These are phyloP conservation scores for Zychaea mexicana DNA, from an alignment of 371 early-diverging fungal genomes.

Conservation along the genomic window DNA sequence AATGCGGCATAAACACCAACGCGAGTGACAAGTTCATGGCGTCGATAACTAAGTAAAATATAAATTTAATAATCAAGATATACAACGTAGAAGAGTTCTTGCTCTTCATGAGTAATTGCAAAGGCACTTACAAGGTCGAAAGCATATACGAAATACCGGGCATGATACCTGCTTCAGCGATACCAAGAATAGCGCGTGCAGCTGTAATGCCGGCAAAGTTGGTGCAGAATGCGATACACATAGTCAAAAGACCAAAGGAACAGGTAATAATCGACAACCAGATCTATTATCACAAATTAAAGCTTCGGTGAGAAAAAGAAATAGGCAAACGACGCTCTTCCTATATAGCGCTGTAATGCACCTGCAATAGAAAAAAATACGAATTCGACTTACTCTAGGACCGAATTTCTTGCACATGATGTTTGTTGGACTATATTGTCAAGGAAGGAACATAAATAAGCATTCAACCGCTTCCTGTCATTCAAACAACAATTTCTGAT, in stretches of 20 bases:
- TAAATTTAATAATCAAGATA: background rate
- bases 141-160: conserved; percentile 71
- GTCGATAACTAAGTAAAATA: conserved; percentile 15
- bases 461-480: no score
- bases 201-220: conserved; percentile 23
- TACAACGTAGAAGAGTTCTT: no score
- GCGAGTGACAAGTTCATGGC: conserved; percentile 33
- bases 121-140: conserved; percentile 34
- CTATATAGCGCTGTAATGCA: no score
- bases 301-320: no score
- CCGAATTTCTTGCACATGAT: conserved; percentile 27
- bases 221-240: conserved; percentile 37
- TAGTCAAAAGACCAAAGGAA: conserved; percentile 55
- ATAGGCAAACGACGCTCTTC: no score
- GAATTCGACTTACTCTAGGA: conserved; percentile 18
- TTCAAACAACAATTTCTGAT: no score
- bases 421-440: conserved; percentile 17
- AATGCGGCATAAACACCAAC: conserved; percentile 44
- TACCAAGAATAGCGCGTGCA: conserved; percentile 19
- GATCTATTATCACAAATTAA: background rate
- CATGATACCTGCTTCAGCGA: conserved; percentile 21
- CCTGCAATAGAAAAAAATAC: no score
- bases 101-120: background rate
- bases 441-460: no score
- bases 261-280: conserved; percentile 55